phyloP scores from a whole-genome alignment of 2,329 filamentous ascomycete species.

The Aspergillus felis region DNA sequence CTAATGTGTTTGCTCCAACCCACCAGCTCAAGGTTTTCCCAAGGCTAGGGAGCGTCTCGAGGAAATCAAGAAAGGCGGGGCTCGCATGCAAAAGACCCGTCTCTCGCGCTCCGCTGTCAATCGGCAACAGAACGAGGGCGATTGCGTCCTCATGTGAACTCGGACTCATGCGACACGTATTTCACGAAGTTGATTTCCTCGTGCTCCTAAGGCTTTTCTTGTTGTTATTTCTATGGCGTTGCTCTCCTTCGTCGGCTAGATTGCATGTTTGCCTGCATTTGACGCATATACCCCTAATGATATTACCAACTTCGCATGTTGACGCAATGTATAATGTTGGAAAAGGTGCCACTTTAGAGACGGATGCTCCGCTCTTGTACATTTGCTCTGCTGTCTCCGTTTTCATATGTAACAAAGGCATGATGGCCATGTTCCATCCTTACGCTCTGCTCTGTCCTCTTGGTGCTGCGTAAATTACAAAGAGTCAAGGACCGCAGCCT shows the following conservation, averaged over 20 bases:
- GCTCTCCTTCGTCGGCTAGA: background rate
- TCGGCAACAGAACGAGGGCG: slow-evolving; percentile 81
- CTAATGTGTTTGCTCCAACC: slow-evolving; percentile 5
- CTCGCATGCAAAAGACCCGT: slow-evolving; percentile 66
- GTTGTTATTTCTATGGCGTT: slow-evolving; percentile 5
- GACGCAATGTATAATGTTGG: background rate
- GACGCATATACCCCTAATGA: slow-evolving; percentile 10
- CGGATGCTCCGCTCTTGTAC: background rate
- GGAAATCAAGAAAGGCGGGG: slow-evolving; percentile 78
- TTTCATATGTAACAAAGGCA: background rate
- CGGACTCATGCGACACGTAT: background rate
- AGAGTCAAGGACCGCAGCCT: background rate
- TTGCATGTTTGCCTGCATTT: background rate
- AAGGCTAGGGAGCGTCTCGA: slow-evolving; percentile 91
- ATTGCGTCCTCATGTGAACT: slow-evolving; percentile 58
- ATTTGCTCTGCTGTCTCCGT: background rate
- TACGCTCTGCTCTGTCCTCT: background rate
- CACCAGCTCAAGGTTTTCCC: slow-evolving; percentile 81
- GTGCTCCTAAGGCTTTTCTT: background rate
- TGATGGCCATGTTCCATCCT: background rate
- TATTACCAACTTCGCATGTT: background rate
- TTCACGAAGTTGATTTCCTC: background rate
- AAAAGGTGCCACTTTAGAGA: background rate
- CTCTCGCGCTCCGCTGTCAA: slow-evolving; percentile 79
- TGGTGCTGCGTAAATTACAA: background rate